Percentiles rank a stretch among this genome's conserved stretches.
phyloP scores from a whole-genome alignment of 2,329 filamentous ascomycete species.

The Fusarium neocosmosporiellum region DNA sequence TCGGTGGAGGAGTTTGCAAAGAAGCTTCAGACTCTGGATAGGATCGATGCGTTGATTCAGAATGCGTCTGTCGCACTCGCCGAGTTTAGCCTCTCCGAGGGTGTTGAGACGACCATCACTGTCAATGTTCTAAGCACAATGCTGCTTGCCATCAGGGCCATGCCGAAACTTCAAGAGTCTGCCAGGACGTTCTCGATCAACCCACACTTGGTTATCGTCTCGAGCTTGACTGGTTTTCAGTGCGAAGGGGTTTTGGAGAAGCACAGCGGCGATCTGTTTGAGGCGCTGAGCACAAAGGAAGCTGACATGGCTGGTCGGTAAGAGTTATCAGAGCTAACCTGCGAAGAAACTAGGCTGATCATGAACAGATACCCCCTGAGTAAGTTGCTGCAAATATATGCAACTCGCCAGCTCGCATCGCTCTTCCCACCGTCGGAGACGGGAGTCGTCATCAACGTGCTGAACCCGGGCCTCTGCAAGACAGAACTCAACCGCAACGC shows the following conservation, averaged over 20 bases:
- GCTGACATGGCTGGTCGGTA: neutral
- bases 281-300: neutral
- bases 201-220: constrained; percentile 52
- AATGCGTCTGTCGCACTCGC: constrained; percentile 49
- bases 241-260: neutral
- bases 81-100: constrained; percentile 46
- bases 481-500: constrained; percentile 32
- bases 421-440: constrained; percentile 40
- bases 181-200: constrained; percentile 46
- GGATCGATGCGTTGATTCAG: constrained; percentile 56
- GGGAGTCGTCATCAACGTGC: constrained; percentile 47
- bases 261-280: neutral
- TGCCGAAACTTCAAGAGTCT: constrained; percentile 55
- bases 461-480: constrained; percentile 47
- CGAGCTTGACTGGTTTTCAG: neutral
- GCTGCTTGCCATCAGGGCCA: constrained; percentile 54
- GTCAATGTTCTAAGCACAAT: constrained; percentile 61
- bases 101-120: constrained; percentile 55
- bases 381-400: constrained; percentile 44
- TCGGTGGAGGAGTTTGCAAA: constrained; percentile 50
- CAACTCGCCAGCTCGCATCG: constrained; percentile 42
- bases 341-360: neutral
- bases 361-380: constrained; percentile 38
- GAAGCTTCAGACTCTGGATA: constrained; percentile 44
- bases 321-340: neutral